Evolutionary conservation across 2,329 filamentous ascomycete species (phyloP).

Genomic region (Diaporthe ampelina): DNA sequence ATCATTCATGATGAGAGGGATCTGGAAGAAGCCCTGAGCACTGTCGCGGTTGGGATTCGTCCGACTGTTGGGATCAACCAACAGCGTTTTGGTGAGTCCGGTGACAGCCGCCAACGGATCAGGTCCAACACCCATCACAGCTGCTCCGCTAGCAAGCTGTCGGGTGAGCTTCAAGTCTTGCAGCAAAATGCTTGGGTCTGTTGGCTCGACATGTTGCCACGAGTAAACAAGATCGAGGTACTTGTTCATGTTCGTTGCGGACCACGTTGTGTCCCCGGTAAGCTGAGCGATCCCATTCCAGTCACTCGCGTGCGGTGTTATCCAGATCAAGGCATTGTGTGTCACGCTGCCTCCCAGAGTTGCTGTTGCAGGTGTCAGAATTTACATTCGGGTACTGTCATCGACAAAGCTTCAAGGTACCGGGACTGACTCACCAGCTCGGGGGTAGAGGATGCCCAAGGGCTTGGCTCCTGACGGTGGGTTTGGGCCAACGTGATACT

Average conservation of each 20-base stretch:
- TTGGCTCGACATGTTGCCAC: conserved; percentile 57
- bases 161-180: conserved; percentile 67
- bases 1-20: conserved; percentile 60
- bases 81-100: conserved; percentile 64
- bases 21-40: conserved; percentile 65
- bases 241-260: conserved; percentile 37
- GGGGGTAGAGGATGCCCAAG: conserved; percentile 71
- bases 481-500: conserved; percentile 60
- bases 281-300: conserved; percentile 65
- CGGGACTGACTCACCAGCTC: conserved; percentile 55
- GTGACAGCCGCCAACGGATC: conserved; percentile 52
- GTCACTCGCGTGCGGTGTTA: conserved; percentile 67
- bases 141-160: conserved; percentile 63
- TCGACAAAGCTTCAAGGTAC: neutral
- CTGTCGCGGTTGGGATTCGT: conserved; percentile 56
- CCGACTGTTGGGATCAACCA: conserved; percentile 58
- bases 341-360: conserved; percentile 70
- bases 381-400: neutral
- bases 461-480: conserved; percentile 65
- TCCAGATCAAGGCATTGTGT: conserved; percentile 68
- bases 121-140: conserved; percentile 60
- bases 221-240: conserved; percentile 14
- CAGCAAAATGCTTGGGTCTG: conserved; percentile 64
- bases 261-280: conserved; percentile 70
- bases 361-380: neutral